Evolutionary conservation across 345 rosid species (phyloP), one percentile per base, ranked within the genome.

Genomic region (Draba incana): DNA sequence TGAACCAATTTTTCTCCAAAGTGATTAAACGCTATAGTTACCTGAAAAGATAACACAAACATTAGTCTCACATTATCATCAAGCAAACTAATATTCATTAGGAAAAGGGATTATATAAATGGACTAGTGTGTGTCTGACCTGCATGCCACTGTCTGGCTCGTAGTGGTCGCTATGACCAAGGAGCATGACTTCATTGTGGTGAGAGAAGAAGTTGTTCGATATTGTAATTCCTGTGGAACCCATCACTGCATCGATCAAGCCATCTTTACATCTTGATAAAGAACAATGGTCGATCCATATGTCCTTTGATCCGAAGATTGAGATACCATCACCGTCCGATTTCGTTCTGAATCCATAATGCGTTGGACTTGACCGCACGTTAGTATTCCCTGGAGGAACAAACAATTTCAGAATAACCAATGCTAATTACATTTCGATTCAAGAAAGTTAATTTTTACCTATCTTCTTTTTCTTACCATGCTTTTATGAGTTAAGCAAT

Each of bases 291-390:
- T 94, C 99, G 12, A 94, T 86, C 99, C 99, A 94, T 62, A 94
- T 72, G 82, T 94, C 96, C 46, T 82, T 84, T 12, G 97, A 62
- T n/a, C 99, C 99, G 38, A 88, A 91, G 37, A 94, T 80, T 20
- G 97, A 91, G 66, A 94, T 94, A 12, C 97, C 99, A 31, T 94
- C 99, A 10, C 99, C 99, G 74, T 94, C 99, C 2, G 99, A 94
- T 64, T 68, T 43, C 0, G 95, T 81, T 27, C 99, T 73, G 79
- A 71, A 91, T 0, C 99, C 99, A 10, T 79, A 91, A 67, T 91
- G 97, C 0, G 88, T 75, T 53, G 97, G 93, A 59, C 96, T 94
- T 37, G 99, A 91, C 49, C 99, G 79, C 38, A 94, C 82, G 25
- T 88, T 90, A 37, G 98, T 45, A 13, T 90, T 72, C 13, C 98